Base-by-base conservation (phyloP, 2,329 filamentous ascomycete genomes). In the Cercospora brassicicola region DNA sequence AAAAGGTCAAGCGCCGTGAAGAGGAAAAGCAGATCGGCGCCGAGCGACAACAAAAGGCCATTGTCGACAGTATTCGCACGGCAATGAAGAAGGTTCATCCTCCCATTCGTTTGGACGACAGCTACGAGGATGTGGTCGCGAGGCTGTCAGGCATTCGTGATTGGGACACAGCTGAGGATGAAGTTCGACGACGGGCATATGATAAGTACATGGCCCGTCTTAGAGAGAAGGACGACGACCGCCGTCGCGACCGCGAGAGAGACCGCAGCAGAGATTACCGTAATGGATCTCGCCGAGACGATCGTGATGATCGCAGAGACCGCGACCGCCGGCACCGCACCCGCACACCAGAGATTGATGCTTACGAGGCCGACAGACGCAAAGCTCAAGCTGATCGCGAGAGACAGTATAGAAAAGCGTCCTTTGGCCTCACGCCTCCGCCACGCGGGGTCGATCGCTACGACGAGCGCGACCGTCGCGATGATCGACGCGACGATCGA, bases 331-430 rank as follows among this genome's bases (percentile, higher is more conserved):
- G 76, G 28, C 77, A 80, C 51, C 83, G 83, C 72, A 85, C 92
- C 74, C 87, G 88, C 74, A 96, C 92, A 77, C 92, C 93, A 75
- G 95, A 98, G 80, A 88, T 88, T 67, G 94, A 99, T 81, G 88
- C 92, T 20, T 99, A 99, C 80, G 95, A 98, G 81, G 95, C 94
- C 68, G 95, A 99, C 78, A 89, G 95, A 72, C 91, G 93, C 76
- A 95, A 94, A 79, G 94, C 94, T 53, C 94, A 95, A 77, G 93
- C 94, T 67, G 94, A 97, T 78, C 90, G 96, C 59, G 96, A 98
- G 82, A 91, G 94, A 72, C 94, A 96, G 75, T 96, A 97, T 81
- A 90, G 92, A 79, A 96, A 95, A 82, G 85, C 88, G 55, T 76
- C 73, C 4, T 77, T 76, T 60, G 78, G 77, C 4, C 71, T 79